Base-by-base conservation (phyloP, 768 basidiomycete species). In the Macrolepiota fuliginosa region DNA sequence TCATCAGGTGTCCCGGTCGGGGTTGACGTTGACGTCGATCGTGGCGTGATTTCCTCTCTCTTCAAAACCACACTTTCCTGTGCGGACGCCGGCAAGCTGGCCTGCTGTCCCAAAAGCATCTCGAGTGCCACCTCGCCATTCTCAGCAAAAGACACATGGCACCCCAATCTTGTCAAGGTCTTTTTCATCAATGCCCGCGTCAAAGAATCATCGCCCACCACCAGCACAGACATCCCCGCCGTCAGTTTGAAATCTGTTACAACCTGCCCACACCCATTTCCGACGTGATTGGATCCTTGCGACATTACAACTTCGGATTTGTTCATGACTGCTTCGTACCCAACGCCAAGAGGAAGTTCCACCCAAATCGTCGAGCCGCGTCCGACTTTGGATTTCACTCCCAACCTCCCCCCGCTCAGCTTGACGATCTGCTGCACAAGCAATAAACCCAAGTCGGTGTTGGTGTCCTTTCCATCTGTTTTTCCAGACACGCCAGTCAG, bases 351-450 rank as follows among this genome's bases (percentile, higher is more conserved):
- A 4, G 89, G 88, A 37, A 92, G 72, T 71, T 92, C 91, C 9
- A 92, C 89, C 93, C 93, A 95, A 76, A 95, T 95, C 39, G 89
- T 92, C 36, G 88, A 91, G 15, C 94, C 94, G 66, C 83, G 77
- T 9, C 83, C 82, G 0, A 83, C 74, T 70, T 86, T 84, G 17
- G 83, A 85, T 63, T 73, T 76, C 17, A 88, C 81, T 19, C 87
- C 91, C 29, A 92, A 74, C 53, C 91, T 81, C 19, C 91, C 91
- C 42, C 87, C 86, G 54, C 83, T 86, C 42, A 91, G 73, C 67
- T 86, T 89, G 65, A 93, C 89, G 47, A 93, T 92, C 65, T 89
- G 88, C 51, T 89, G 81, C 49, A 91, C 89, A 4, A 93, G 78
- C 1, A 90, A 90, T n/a, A 92, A 69, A 22, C 91, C 90, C 11